Percentiles rank a stretch among this genome's conserved stretches.
Conservation (phyloP, 1,284 basidiomycete species). For the Filobasidium uniguttulatum region DNA sequence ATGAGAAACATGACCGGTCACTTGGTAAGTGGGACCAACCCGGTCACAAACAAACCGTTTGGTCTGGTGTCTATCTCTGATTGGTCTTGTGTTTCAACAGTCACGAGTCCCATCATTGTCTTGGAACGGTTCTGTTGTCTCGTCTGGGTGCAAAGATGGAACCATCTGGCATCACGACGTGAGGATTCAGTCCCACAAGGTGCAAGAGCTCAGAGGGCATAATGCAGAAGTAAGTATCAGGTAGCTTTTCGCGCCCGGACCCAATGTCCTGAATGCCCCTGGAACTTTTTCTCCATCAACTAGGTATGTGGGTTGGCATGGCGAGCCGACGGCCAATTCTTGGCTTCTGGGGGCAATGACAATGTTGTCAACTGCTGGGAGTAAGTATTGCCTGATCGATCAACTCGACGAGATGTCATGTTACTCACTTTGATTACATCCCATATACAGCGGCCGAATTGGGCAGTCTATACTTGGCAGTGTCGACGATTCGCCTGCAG, state of each 20-base stretch:
- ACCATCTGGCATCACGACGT: conserved; percentile 93
- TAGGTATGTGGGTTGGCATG: conserved; percentile 42
- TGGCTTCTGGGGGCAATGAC: conserved; percentile 89
- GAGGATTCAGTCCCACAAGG: conserved; percentile 69
- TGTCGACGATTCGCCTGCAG: conserved; percentile 42
- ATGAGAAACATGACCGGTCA: conserved; percentile 80
- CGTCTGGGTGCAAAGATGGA: conserved; percentile 78
- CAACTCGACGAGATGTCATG: not conserved
- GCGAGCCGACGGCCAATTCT: conserved; percentile 68
- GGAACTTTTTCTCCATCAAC: conserved; percentile 9
- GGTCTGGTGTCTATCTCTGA: not conserved
- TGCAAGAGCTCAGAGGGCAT: conserved; percentile 76
- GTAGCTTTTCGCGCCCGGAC: not conserved
- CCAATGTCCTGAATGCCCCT: conserved; percentile 40
- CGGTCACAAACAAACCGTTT: not conserved
- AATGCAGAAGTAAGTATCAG: conserved; percentile 80
- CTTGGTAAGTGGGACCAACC: conserved; percentile 21
- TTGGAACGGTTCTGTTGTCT: conserved; percentile 74
- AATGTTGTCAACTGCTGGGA: conserved; percentile 97
- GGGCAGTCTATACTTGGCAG: conserved; percentile 26
- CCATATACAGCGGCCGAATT: conserved; percentile 43
- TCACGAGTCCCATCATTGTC: conserved; percentile 66
- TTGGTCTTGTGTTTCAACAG: conserved; percentile 24
- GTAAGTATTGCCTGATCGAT: conserved; percentile 21
- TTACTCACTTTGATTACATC: not conserved